Percentiles rank a stretch among this genome's conserved stretches.
These are phyloP conservation scores for Candida yuanshanica DNA, from an alignment of 805 yeast genomes.

Conservation along the genomic window DNA sequence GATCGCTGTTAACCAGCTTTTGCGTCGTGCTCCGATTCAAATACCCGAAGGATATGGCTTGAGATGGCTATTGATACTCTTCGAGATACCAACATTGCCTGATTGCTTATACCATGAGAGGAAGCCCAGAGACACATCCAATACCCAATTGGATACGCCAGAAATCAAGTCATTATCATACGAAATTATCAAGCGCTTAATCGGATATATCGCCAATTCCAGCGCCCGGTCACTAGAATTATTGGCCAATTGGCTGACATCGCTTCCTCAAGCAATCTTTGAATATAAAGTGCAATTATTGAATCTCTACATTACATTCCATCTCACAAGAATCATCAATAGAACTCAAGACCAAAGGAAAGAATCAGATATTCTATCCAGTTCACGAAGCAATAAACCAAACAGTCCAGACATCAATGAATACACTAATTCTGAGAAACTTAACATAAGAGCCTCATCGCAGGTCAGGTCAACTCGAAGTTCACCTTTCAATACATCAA, in stretches of 20 bases:
- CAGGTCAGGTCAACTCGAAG: neutral
- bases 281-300: conserved; percentile 54
- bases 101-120: conserved; percentile 35
- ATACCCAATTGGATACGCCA: conserved; percentile 30
- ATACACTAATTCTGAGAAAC: conserved; percentile 7
- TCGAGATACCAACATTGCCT: conserved; percentile 62
- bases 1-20: conserved; percentile 41
- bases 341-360: neutral
- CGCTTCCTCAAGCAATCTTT: conserved; percentile 38
- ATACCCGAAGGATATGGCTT: conserved; percentile 38
- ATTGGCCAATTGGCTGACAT: conserved; percentile 52
- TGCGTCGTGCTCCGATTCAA: conserved; percentile 42
- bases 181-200: conserved; percentile 59
- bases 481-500: neutral
- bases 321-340: conserved; percentile 50
- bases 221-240: conserved; percentile 35
- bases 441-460: conserved; percentile 1
- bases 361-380: neutral
- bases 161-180: conserved; percentile 56
- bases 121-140: neutral
- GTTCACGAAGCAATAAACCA: neutral
- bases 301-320: conserved; percentile 75
- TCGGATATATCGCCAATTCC: conserved; percentile 60
- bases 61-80: conserved; percentile 56
- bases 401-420: conserved; percentile 10